Conservation (phyloP, 106 monocot species). For the Agapanthus africanus region DNA sequence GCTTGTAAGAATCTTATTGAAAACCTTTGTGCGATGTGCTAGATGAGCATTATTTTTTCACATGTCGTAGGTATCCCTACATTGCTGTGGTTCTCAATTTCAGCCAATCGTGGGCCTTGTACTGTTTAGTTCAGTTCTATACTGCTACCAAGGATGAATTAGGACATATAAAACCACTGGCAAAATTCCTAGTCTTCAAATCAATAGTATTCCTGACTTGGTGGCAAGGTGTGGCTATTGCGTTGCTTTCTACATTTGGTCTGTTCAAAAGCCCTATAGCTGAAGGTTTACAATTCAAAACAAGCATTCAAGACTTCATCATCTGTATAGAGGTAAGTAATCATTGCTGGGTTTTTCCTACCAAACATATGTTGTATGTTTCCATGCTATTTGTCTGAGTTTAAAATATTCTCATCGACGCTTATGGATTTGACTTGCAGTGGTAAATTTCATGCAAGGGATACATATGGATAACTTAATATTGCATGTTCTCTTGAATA, state of each 20-base stretch:
- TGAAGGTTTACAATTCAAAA: conserved; percentile 70
- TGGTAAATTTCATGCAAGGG: no score
- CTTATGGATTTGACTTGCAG: background rate
- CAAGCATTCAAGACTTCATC: conserved; percentile 91
- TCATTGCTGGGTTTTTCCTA: background rate
- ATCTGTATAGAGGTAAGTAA: conserved; percentile 94
- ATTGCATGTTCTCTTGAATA: no score
- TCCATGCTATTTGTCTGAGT: background rate
- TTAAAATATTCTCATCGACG: background rate
- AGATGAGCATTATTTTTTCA: no score
- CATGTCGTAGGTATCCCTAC: conserved; percentile 70
- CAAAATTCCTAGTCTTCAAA: conserved; percentile 84
- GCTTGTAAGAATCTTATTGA: no score
- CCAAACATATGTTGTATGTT: background rate
- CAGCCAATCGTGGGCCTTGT: conserved; percentile 93
- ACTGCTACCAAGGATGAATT: conserved; percentile 75
- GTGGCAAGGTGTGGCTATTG: conserved; percentile 97
- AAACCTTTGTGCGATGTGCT: no score
- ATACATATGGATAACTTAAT: no score
- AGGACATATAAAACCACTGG: conserved; percentile 70
- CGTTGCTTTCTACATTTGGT: conserved; percentile 62
- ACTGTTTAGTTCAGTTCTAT: conserved; percentile 89
- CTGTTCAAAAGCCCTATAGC: conserved; percentile 81
- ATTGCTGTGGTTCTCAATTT: conserved; percentile 87
- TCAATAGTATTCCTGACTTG: conserved; percentile 94